phyloP scores from a whole-genome alignment of 2,329 filamentous ascomycete species.

The Cytospora mali region DNA sequence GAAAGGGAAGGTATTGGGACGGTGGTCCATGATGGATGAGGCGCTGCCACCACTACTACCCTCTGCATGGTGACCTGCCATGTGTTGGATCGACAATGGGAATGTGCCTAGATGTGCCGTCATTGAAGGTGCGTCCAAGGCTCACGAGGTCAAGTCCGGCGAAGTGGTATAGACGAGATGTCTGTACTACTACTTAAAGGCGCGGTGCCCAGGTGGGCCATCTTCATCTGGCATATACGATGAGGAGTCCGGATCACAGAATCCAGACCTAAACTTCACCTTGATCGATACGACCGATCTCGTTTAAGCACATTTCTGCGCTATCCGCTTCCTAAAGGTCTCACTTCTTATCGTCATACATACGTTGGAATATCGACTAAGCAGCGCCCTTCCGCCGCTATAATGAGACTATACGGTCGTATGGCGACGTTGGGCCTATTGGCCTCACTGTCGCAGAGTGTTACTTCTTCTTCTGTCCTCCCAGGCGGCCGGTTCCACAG shows the following conservation, averaged over 20 bases:
- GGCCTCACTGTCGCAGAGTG: slow-evolving; percentile 15
- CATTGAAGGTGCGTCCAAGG: slow-evolving; percentile 17
- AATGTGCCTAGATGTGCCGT: slow-evolving; percentile 15
- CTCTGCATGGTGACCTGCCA: slow-evolving; percentile 12
- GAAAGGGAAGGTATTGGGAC: slow-evolving; percentile 3
- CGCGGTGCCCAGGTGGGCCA: slow-evolving; percentile 14
- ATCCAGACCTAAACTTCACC: background rate
- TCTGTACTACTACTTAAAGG: slow-evolving; percentile 23
- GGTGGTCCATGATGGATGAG: slow-evolving; percentile 13
- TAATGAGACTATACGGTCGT: slow-evolving; percentile 8
- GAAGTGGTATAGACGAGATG: background rate
- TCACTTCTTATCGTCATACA: background rate
- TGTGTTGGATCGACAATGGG: slow-evolving; percentile 19
- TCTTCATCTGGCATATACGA: slow-evolving; percentile 13
- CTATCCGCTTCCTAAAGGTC: background rate
- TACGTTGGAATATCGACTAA: background rate
- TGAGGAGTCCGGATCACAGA: slow-evolving; percentile 1
- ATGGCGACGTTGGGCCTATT: slow-evolving; percentile 19
- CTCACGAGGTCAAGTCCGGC: slow-evolving; percentile 23
- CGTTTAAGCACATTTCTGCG: slow-evolving; percentile 11
- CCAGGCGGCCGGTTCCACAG: slow-evolving; percentile 1
- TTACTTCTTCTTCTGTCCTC: slow-evolving; percentile 10
- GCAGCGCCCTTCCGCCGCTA: background rate
- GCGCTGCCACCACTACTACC: slow-evolving; percentile 9
- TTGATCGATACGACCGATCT: slow-evolving; percentile 1